Conservation (phyloP, 495 filamentous ascomycete genomes). For the Rusavskia elegans region DNA sequence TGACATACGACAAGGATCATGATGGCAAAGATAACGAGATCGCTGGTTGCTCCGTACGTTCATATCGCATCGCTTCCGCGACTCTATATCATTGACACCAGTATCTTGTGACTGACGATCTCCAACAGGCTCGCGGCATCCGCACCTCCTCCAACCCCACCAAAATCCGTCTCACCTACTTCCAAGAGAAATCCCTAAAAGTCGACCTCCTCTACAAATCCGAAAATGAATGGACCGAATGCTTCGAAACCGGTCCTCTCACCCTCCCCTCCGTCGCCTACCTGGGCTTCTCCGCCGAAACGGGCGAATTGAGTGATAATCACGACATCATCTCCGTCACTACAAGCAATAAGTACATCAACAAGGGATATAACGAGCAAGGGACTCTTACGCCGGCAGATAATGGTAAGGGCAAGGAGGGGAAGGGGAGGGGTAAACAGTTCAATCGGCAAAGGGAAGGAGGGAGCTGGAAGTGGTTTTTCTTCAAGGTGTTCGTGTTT, state of each 20-base stretch:
- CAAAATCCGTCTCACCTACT: constrained; percentile 81
- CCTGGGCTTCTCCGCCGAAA: constrained; percentile 90
- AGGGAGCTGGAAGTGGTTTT: constrained; percentile 83
- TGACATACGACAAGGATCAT: constrained; percentile 78
- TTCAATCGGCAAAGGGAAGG: constrained; percentile 21
- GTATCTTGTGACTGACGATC: too few species aligned
- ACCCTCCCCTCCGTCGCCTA: constrained; percentile 83
- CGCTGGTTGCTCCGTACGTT: constrained; percentile 72
- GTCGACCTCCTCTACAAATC: constrained; percentile 88
- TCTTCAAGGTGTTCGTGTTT: constrained; percentile 72
- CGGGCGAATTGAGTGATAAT: constrained; percentile 92
- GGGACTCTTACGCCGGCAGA: constrained; percentile 21
- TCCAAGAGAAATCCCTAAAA: constrained; percentile 84
- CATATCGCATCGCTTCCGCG: background rate
- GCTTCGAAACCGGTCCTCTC: constrained; percentile 63
- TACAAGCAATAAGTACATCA: constrained; percentile 75
- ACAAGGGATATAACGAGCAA: constrained; percentile 18
- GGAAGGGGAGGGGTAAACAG: constrained; percentile 15
- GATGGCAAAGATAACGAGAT: constrained; percentile 90
- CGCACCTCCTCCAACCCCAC: constrained; percentile 51
- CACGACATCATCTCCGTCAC: constrained; percentile 88
- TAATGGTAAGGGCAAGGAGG: constrained; percentile 20
- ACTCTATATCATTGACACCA: too few species aligned
- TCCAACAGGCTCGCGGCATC: constrained; percentile 62
- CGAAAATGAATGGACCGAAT: constrained; percentile 74